A percentile compares a stretch with the other conserved stretches of the same genome.
Evolutionary conservation across 768 basidiomycete species (phyloP).

Genomic region (Termitomyces sp.): DNA sequence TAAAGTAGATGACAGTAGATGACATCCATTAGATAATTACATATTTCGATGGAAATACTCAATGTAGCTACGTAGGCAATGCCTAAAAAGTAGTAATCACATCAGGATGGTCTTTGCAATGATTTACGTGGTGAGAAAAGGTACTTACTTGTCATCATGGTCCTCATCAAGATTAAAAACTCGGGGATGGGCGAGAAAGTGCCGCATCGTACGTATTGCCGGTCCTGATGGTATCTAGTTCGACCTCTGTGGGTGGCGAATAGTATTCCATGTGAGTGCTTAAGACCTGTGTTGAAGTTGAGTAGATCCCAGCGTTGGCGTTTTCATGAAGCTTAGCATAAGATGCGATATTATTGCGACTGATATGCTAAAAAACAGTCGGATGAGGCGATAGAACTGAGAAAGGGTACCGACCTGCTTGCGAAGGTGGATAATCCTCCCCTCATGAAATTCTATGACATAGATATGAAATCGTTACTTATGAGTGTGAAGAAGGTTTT

Average conservation of each 20-base stretch:
- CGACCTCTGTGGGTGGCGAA: constrained; percentile 8
- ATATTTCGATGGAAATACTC: too few relatives aligned
- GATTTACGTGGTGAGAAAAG: too few relatives aligned
- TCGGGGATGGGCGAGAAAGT: background rate
- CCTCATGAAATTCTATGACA: constrained; percentile 32
- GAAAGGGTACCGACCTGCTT: constrained; percentile 30
- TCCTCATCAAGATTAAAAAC: background rate
- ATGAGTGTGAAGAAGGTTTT: background rate
- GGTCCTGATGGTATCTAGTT: constrained; percentile 22
- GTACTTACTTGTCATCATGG: too few relatives aligned
- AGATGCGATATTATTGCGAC: constrained; percentile 49
- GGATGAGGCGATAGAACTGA: background rate
- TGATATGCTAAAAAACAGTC: constrained; percentile 30
- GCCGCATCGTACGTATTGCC: constrained; percentile 1
- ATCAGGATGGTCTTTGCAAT: too few relatives aligned
- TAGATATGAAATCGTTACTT: background rate
- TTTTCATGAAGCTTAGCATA: constrained; percentile 49
- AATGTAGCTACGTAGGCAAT: too few relatives aligned
- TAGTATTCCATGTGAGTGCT: constrained; percentile 17
- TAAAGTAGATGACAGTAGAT: too few relatives aligned
- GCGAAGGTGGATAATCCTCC: constrained; percentile 46
- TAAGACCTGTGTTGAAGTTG: constrained; percentile 8
- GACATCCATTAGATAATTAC: too few relatives aligned
- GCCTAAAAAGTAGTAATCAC: too few relatives aligned
- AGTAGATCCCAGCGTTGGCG: constrained; percentile 28